phyloP scores from a whole-genome alignment of 148 eudicot species.

The Camellia sinensis region DNA sequence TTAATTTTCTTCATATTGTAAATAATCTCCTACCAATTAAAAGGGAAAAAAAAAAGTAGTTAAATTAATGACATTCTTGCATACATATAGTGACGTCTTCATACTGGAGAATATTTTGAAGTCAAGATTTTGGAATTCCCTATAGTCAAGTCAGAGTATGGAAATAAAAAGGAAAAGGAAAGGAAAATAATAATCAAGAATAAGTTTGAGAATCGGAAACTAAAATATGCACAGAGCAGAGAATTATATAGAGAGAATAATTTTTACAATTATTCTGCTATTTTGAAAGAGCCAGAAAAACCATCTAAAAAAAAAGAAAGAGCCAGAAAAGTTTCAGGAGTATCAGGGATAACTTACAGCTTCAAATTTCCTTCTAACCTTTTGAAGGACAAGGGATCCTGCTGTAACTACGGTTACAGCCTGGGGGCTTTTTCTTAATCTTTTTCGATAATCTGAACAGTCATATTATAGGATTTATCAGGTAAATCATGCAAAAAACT shows the following conservation, averaged over 20 bases:
- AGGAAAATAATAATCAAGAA: background rate
- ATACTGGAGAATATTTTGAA: constrained; percentile 3
- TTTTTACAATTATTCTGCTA: background rate
- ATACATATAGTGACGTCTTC: background rate
- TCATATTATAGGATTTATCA: no score
- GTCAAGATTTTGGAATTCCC: background rate
- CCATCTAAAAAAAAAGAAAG: no score
- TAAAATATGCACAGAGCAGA: background rate
- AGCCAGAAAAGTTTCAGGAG: background rate
- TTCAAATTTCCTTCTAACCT: background rate
- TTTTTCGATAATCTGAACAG: no score
- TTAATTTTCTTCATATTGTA: no score
- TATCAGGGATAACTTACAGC: background rate
- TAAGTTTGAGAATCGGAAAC: background rate
- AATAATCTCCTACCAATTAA: no score
- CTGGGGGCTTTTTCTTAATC: no score
- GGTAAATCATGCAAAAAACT: no score
- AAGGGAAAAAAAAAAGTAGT: background rate
- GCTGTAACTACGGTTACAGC: background rate
- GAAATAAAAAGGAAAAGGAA: no score
- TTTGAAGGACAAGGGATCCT: background rate
- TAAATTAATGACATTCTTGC: background rate
- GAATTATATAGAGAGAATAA: background rate
- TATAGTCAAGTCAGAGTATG: background rate
- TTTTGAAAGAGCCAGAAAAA: background rate